Base-by-base conservation (phyloP, 352 stramenopile species). In the Phytophthora capsici region DNA sequence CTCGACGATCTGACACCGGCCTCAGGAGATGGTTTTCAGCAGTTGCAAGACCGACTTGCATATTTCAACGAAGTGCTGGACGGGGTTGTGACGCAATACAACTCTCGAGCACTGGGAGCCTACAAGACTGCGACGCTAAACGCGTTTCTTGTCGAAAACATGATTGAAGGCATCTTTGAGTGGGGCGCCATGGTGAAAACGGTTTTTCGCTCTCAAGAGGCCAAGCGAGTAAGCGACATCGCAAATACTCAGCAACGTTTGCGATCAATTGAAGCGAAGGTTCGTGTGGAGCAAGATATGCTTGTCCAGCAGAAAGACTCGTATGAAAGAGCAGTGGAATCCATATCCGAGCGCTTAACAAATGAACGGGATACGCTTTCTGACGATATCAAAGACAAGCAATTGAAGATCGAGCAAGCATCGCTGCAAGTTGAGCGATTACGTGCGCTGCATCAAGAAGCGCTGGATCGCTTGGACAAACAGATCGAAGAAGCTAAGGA, bases 281-380 rank as follows among this genome's bases (percentile, higher is more conserved):
- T 86, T 9, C 76, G 72, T 46, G 82, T 73, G 13, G 64, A 78
- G 1, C 72, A 88, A 28, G 79, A 91, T 40, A 71, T 91, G 37
- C 51, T 93, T 1, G 19, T n/a, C 1, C 80, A 89, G 43, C 80
- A 93, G 34, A 89, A 88, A 38, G 68, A 86, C 5, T 83, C 80
- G 3, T 90, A 81, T 41, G 79, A 93, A 44, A 78, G 66, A 36
- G 77, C 84, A n/a, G 45, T 93, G 9, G 72, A 77, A 13, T 68
- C 66, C 1, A 88, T 93, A 17, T 48, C 61, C 1, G 80, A 91
- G 54, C 78, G 81, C 9, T 79, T 82, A 26, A 51, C 53, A 1
- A 82, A 80, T 30, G 84, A 93, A 41, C 78, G 72, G 8, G 57
- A 28, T 7, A 73, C 65, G 1, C 52, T 91, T 43, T 61, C 60